Evolutionary conservation across 371 early-diverging fungal genomes (phyloP), one percentile per base, ranked within the genome.

Genomic region (Mucor racemosus): DNA sequence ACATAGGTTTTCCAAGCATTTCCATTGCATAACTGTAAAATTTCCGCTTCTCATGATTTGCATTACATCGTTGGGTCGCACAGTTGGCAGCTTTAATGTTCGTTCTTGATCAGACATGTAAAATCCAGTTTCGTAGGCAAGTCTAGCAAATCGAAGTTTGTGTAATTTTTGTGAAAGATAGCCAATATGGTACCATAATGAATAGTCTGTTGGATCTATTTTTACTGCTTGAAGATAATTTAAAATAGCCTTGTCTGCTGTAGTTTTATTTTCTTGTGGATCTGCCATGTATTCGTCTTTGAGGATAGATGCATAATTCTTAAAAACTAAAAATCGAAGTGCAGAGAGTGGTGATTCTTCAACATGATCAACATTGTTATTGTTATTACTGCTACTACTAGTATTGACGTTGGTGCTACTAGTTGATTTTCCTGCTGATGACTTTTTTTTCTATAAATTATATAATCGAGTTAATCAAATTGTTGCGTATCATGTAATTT

Each of bases 251-350:
- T 79, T 67, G 26, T 74, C 76, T 10, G 74, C 76, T 3, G 68
- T 17, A 6, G 72, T 69, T 13, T 10, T 13, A 9, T 66, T 73
- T 0, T 72, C 57, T 4, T 69, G 69, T 1, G 21, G 63, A 21
- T 59, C 56, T 17, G 38, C 33, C 4, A 42, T 60, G 38, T 67
- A 77, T 39, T 80, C 78, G 7, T 79, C 74, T 68, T 90, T 84
- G 15, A 88, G 68, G 14, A 90, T 72, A 0, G 72, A 68, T 5
- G 84, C 90, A 71, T 88, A 90, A 66, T 88, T 88, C 56, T 86
- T 85, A 54, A 78, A 84, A 3, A 88, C 88, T 6, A 88, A 71
- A 65, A 84, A 90, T 9, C 81, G 86, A 75, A 56, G 76, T 48
- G 46, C 65, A 57, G 64, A 64, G 40, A 68, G 60, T 58, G 60